Conservation (phyloP, 176 grass and related monocot species). For the Musa troglodytarum region DNA sequence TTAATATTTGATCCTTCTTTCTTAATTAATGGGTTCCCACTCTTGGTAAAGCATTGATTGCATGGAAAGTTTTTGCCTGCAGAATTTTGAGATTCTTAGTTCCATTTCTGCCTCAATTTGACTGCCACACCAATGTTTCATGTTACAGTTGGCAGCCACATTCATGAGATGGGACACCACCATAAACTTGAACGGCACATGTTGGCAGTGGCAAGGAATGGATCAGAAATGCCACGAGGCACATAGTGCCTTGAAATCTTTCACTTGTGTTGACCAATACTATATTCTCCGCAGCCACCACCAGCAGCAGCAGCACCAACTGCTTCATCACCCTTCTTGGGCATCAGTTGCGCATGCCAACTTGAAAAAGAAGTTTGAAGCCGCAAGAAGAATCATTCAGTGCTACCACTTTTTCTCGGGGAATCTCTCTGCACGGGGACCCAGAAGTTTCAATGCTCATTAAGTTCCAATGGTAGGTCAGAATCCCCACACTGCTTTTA, state of each 20-base stretch:
- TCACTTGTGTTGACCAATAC: background rate
- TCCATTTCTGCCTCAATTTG: no score
- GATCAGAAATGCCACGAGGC: background rate
- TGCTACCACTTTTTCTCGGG: background rate
- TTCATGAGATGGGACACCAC: background rate
- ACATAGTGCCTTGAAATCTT: background rate
- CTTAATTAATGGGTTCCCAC: background rate
- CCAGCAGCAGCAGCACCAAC: background rate
- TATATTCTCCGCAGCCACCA: background rate
- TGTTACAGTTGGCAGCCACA: no score
- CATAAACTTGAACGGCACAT: background rate
- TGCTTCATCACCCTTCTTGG: background rate
- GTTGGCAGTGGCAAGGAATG: no score
- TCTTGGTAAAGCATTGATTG: background rate
- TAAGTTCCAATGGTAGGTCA: background rate
- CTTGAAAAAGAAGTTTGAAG: background rate
- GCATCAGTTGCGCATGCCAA: background rate
- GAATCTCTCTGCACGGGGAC: background rate
- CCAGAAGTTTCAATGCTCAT: background rate
- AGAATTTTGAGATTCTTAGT: background rate
- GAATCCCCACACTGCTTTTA: constrained; percentile 2
- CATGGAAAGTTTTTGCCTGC: background rate
- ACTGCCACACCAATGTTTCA: no score
- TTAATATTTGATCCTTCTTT: background rate
- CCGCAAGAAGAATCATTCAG: background rate